Evolutionary conservation across 2,329 filamentous ascomycete genomes (phyloP).

Genomic region (Colletotrichum gigasporum): DNA sequence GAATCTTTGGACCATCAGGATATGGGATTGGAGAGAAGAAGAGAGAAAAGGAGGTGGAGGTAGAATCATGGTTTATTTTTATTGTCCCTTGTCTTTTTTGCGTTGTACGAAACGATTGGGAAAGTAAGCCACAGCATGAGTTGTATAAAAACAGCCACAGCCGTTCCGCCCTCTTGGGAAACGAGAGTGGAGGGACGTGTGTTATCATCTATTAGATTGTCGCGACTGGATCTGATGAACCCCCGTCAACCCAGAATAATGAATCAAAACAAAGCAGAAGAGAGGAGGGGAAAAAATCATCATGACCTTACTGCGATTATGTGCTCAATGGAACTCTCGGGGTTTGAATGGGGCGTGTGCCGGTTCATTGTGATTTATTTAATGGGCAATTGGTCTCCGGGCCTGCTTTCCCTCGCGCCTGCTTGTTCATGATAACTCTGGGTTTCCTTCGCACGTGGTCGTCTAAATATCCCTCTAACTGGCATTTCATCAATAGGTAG

Average conservation of each 20-base stretch:
- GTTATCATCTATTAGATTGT: constrained; percentile 15
- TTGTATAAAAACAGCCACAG: not conserved
- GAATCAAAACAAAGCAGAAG: not conserved
- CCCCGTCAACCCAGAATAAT: constrained; percentile 19
- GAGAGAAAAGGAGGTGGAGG: not conserved
- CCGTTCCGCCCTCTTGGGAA: not conserved
- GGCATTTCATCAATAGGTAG: not conserved
- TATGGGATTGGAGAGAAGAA: not conserved
- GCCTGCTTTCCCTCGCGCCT: constrained; percentile 22
- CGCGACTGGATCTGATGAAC: constrained; percentile 7
- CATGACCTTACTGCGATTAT: too few relatives aligned
- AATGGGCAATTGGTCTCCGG: constrained; percentile 2
- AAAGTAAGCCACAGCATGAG: constrained; percentile 5
- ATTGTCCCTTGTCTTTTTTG: not conserved
- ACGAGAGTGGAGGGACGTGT: not conserved
- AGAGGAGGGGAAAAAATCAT: not conserved
- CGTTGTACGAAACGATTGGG: constrained; percentile 2
- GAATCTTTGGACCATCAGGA: constrained; percentile 20
- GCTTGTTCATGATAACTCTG: constrained; percentile 13
- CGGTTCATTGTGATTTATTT: constrained; percentile 26
- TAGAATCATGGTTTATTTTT: not conserved
- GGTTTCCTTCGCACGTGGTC: not conserved
- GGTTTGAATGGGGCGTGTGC: too few relatives aligned
- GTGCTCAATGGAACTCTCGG: too few relatives aligned
- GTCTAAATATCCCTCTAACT: constrained; percentile 18